Percentiles rank a stretch among this genome's conserved stretches.
Conservation (phyloP, 768 basidiomycete genomes). For the Favolaschia claudopus region DNA sequence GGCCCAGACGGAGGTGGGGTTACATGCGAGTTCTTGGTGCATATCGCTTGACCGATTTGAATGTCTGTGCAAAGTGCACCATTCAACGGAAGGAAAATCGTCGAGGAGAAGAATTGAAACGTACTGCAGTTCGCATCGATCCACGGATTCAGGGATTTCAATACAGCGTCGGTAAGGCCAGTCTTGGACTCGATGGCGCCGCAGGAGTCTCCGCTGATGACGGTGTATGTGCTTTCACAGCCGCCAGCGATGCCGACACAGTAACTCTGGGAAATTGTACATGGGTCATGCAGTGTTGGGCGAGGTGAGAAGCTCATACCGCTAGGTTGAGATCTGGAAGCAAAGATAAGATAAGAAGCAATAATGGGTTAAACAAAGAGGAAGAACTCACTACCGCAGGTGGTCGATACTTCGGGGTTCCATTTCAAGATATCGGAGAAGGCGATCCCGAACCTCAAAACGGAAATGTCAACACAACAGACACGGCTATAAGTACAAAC, state of each 20-base stretch:
- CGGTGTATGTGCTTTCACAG: neutral
- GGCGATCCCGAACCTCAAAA: neutral
- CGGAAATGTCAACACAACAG: too few relatives aligned
- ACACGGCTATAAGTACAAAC: too few relatives aligned
- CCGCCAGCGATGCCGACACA: neutral
- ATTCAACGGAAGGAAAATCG: neutral
- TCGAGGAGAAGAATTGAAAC: neutral
- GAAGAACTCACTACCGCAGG: conserved; percentile 1
- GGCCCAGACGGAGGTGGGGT: too few relatives aligned
- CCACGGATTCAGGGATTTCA: neutral
- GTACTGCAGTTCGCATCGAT: conserved; percentile 1
- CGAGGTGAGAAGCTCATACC: too few relatives aligned
- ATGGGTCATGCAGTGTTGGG: too few relatives aligned
- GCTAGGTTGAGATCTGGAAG: conserved; percentile 1
- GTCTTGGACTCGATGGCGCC: conserved; percentile 1
- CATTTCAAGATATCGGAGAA: conserved; percentile 12
- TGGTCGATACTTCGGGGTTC: conserved; percentile 12
- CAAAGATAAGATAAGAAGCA: neutral
- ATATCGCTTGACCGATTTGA: conserved; percentile 2
- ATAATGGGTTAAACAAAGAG: neutral
- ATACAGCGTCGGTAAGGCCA: neutral
- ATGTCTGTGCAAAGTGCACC: neutral
- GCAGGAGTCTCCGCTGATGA: conserved; percentile 1
- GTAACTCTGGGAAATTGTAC: too few relatives aligned
- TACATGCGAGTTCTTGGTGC: too few relatives aligned